phyloP scores from a whole-genome alignment of 129 eudicot species.

The Erigeron canadensis region DNA sequence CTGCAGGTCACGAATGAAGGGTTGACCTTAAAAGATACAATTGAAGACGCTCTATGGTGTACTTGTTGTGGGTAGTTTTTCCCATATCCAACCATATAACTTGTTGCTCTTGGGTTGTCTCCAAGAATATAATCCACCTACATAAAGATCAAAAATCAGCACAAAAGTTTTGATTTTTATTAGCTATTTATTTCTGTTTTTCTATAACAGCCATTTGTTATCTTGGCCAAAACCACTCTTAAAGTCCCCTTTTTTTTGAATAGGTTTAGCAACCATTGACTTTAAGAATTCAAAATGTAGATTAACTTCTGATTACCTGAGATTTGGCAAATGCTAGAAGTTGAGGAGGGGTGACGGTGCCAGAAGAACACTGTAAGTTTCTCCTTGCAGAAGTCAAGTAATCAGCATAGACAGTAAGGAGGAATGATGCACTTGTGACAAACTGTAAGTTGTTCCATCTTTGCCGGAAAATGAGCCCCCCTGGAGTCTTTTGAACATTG shows the following conservation, averaged over 20 bases:
- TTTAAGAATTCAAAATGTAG: slow-evolving; percentile 4
- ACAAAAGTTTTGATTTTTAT: slow-evolving; percentile 9
- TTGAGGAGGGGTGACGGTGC: slow-evolving; percentile 41
- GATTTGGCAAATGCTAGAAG: slow-evolving; percentile 64
- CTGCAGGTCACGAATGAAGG: slow-evolving; percentile 56
- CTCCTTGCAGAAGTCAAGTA: slow-evolving; percentile 49
- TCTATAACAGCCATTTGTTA: not conserved
- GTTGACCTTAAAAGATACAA: slow-evolving; percentile 47
- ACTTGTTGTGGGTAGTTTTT: slow-evolving; percentile 45
- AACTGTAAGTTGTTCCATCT: slow-evolving; percentile 77
- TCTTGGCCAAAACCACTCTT: slow-evolving; percentile 2
- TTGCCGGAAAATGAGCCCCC: slow-evolving; percentile 54
- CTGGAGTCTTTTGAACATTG: slow-evolving; percentile 59
- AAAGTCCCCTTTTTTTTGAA: slow-evolving; percentile 10
- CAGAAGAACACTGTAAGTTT: slow-evolving; percentile 40
- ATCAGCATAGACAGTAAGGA: slow-evolving; percentile 59
- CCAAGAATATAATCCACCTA: slow-evolving; percentile 67
- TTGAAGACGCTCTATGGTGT: slow-evolving; percentile 73
- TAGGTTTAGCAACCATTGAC: slow-evolving; percentile 4
- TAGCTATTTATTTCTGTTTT: slow-evolving; percentile 1
- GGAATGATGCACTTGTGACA: slow-evolving; percentile 63
- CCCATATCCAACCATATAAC: slow-evolving; percentile 75
- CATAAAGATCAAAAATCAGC: not conserved
- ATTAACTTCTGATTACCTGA: slow-evolving; percentile 34
- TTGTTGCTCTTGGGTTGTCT: slow-evolving; percentile 48